phyloP scores from a whole-genome alignment of 1,284 basidiomycete genomes.

The Mycena citricolor region DNA sequence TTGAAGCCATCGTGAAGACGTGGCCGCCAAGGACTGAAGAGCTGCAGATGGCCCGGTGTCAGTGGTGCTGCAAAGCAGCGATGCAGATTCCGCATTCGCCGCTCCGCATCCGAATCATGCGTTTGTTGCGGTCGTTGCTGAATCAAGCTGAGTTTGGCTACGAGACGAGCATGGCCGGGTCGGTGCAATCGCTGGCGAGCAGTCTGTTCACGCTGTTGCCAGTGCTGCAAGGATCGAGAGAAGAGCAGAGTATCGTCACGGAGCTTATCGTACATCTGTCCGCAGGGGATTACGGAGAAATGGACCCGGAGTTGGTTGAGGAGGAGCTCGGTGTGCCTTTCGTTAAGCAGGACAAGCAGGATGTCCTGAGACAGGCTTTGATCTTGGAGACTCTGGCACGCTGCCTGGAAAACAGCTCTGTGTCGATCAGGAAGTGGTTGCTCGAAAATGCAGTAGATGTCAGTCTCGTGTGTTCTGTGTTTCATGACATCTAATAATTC shows the following conservation, averaged over 20 bases:
- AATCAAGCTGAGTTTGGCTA: conserved; percentile 47
- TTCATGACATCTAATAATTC: not conserved
- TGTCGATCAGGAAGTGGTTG: conserved; percentile 36
- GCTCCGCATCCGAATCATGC: conserved; percentile 49
- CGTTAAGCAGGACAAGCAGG: conserved; percentile 27
- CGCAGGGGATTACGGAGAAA: conserved; percentile 38
- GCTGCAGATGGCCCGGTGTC: conserved; percentile 49
- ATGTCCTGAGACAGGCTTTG: conserved; percentile 34
- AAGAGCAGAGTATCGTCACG: conserved; percentile 14
- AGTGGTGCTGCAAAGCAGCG: conserved; percentile 69
- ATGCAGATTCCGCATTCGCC: conserved; percentile 37
- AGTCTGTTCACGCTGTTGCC: conserved; percentile 52
- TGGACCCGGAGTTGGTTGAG: conserved; percentile 39
- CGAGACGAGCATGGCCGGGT: conserved; percentile 41
- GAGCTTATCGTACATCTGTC: conserved; percentile 38
- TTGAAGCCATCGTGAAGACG: conserved; percentile 53
- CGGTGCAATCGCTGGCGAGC: conserved; percentile 54
- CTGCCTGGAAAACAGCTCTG: conserved; percentile 38
- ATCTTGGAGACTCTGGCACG: conserved; percentile 38
- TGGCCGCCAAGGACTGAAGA: conserved; percentile 43
- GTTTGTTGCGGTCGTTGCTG: conserved; percentile 47
- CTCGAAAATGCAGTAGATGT: conserved; percentile 37
- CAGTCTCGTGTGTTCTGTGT: conserved; percentile 3
- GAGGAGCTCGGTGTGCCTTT: conserved; percentile 38
- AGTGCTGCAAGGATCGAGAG: conserved; percentile 24